These are phyloP conservation scores for Echeveria elegans DNA, from an alignment of 164 flowering plant genomes.

Conservation along the genomic window DNA sequence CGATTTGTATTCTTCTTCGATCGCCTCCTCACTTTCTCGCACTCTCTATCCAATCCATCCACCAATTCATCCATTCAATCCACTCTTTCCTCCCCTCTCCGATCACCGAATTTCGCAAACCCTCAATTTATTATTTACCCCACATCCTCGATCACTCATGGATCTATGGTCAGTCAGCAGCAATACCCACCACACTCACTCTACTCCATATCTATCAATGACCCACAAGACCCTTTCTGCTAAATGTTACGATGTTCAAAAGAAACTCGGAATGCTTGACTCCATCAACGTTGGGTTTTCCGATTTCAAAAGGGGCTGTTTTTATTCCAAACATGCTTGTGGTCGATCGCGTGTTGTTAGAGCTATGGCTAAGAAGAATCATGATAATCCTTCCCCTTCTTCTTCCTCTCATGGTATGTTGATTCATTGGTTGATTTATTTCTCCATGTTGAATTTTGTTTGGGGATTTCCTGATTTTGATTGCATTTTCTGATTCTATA, in stretches of 20 bases:
- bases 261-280: background rate
- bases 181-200: background rate
- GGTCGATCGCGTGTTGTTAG: background rate
- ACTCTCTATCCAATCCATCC: background rate
- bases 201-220: background rate
- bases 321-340: background rate
- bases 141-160: no score
- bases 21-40: constrained; percentile 6
- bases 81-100: background rate
- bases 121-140: no score
- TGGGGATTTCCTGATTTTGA: background rate
- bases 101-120: background rate
- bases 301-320: background rate
- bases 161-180: constrained; percentile 1
- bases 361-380: constrained; percentile 9
- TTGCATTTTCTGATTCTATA: background rate
- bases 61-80: background rate
- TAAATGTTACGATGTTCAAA: background rate
- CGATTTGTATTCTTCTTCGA: background rate
- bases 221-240: background rate
- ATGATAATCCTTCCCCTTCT: constrained; percentile 3
- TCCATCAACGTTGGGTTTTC: background rate
- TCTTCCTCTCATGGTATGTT: background rate
- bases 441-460: no score
- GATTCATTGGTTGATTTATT: background rate